These are phyloP conservation scores for Dictyostelium purpureum DNA, from an alignment of 78 protist species.

Conservation along the genomic window DNA sequence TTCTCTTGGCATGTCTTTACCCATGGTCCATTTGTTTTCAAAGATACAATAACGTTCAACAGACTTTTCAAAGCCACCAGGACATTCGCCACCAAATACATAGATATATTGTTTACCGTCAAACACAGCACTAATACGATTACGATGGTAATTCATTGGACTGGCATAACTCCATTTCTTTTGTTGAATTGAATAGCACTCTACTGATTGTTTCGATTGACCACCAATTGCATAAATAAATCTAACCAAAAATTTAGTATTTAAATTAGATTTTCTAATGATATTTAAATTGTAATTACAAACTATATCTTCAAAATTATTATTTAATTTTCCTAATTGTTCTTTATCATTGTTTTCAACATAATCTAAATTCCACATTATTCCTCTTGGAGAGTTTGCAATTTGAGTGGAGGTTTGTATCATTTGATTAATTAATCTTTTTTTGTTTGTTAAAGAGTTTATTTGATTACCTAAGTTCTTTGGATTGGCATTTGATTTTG, in stretches of 20 bases:
- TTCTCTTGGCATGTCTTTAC: conserved; percentile 39
- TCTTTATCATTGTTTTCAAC: not conserved
- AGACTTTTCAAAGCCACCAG: conserved; percentile 15
- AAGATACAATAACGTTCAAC: conserved; percentile 47
- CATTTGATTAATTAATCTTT: not conserved
- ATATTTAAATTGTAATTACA: not conserved
- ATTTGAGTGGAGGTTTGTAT: not conserved
- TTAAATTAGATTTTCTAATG: conserved; percentile 16
- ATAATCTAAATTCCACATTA: not conserved
- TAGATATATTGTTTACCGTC: conserved; percentile 48
- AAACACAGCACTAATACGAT: conserved; percentile 24
- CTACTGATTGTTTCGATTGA: conserved; percentile 29
- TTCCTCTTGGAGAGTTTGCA: not conserved
- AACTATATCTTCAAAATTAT: not conserved
- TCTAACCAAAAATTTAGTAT: conserved; percentile 23
- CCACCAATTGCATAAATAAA: conserved; percentile 77
- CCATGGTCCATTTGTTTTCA: conserved; percentile 38
- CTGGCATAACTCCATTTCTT: conserved; percentile 37
- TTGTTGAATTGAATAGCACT: conserved; percentile 45
- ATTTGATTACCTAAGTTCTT: conserved; percentile 4
- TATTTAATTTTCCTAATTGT: not conserved
- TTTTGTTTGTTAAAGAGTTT: not conserved
- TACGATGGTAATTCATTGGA: conserved; percentile 13
- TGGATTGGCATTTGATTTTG: not conserved
- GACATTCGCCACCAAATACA: conserved; percentile 70